Evolutionary conservation across 768 basidiomycete genomes (phyloP).

Genomic region (Lactarius evosmus): DNA sequence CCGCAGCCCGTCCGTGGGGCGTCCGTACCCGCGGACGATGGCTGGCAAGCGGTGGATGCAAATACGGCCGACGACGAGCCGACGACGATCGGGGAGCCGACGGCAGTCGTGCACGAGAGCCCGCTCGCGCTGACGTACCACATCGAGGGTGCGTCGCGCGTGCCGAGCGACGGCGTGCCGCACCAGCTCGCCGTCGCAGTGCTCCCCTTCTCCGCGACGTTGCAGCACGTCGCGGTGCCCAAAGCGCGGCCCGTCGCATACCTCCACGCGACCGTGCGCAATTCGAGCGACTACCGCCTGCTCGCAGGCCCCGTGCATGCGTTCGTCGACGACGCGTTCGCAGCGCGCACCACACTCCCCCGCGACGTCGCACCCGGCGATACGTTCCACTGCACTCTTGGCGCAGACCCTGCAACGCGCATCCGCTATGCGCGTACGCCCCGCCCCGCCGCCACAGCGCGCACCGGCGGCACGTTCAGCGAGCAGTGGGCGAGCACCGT

Average conservation of each 20-base stretch:
- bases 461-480: conserved; percentile 40
- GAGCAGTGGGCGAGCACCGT: conserved; percentile 45
- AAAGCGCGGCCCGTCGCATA: conserved; percentile 48
- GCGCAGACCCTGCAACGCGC: conserved; percentile 37
- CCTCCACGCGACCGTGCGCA: conserved; percentile 46
- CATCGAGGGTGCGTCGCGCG: conserved; percentile 47
- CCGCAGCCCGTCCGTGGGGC: neutral
- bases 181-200: conserved; percentile 55
- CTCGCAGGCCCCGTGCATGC: conserved; percentile 53
- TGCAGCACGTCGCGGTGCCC: conserved; percentile 51
- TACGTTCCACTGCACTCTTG: conserved; percentile 54
- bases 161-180: conserved; percentile 52
- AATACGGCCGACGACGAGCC: neutral
- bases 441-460: conserved; percentile 34
- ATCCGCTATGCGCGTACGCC: conserved; percentile 42
- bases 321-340: conserved; percentile 55
- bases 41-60: neutral
- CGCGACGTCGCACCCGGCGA: conserved; percentile 50
- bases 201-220: conserved; percentile 44
- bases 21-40: neutral
- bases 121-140: conserved; percentile 51
- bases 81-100: conserved; percentile 35
- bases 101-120: conserved; percentile 48
- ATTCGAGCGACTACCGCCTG: conserved; percentile 54
- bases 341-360: conserved; percentile 49